These are phyloP conservation scores for Diplocarpon mali DNA, from an alignment of 2,329 filamentous ascomycete species.

Conservation along the genomic window DNA sequence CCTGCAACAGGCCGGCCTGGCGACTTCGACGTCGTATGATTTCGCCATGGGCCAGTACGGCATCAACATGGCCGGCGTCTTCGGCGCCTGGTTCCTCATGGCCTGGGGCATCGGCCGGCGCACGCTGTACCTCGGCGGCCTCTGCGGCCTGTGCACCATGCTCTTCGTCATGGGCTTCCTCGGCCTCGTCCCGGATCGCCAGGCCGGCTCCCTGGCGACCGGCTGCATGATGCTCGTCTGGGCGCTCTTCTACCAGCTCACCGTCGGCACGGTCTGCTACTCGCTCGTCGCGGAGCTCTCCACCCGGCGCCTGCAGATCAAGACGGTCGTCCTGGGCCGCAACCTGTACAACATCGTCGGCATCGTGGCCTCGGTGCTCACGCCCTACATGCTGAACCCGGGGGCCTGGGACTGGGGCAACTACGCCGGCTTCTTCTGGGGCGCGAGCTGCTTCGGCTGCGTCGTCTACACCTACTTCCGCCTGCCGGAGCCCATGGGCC, in stretches of 20 bases:
- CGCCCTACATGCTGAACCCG: constrained; percentile 89
- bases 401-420: constrained; percentile 80
- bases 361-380: constrained; percentile 72
- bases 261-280: constrained; percentile 83
- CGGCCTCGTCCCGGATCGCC: constrained; percentile 28
- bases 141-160: constrained; percentile 39
- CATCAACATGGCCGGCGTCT: constrained; percentile 41
- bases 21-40: constrained; percentile 37
- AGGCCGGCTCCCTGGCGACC: constrained; percentile 20
- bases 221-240: constrained; percentile 64
- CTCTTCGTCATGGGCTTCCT: constrained; percentile 72
- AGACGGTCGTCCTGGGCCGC: constrained; percentile 79
- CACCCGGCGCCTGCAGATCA: constrained; percentile 74
- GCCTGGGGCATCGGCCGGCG: constrained; percentile 35
- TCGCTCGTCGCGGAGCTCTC: constrained; percentile 79
- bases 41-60: constrained; percentile 40
- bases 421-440: constrained; percentile 68
- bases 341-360: constrained; percentile 62
- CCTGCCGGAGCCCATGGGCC: constrained; percentile 67
- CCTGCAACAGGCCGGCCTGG: constrained; percentile 45
- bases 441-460: constrained; percentile 49
- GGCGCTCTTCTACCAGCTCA: constrained; percentile 75
- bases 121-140: constrained; percentile 41
- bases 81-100: constrained; percentile 42
- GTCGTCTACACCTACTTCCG: constrained; percentile 68